Base-by-base conservation (phyloP, 2,329 filamentous ascomycete species). In the Arthrobotrys megalospora region DNA sequence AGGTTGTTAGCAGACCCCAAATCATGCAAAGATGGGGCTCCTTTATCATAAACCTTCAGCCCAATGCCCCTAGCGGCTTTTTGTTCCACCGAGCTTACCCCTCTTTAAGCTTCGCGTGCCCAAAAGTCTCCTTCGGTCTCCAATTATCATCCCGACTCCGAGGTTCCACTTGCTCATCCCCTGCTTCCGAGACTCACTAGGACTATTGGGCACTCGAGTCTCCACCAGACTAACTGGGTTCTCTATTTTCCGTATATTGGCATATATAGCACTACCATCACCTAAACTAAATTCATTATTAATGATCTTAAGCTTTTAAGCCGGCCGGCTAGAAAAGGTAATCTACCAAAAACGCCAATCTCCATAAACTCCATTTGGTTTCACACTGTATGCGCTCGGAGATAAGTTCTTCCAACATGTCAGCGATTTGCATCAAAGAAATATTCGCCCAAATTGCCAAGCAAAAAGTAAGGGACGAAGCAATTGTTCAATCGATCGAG, bases 81-180 rank as follows among this genome's bases (percentile, higher is more conserved):
- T 43, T 10, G 55, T 43, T 43, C 3, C 1, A 7, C 55, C 55
- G 55, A 58, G 10, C 10, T 24, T 16, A 14, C 12, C 36, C 52
- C 32, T 12, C 32, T 41, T 43, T n/a, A 43, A 28, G 32, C 19
- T 34, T 28, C n/a, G 50, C n/a, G 28, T 38, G 52, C 36, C 55
- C 55, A 41, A 60, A 52, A 60, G 34, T 28, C 55, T 60, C 55
- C 55, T 43, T 60, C 55, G 55, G 55, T 11, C 11, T 14, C 24
- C 55, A 60, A 60, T 60, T 60, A 38, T 41, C 19, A 8, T 36
- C 50, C 55, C 55, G 55, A 60, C 36, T 41, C 55, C 55, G 55
- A 60, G 36, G 55, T 38, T 21, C 28, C 52, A 38, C 52, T 48
- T 4, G n/a, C 6, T 4, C n/a, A n/a, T n/a, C 45, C 19, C 6